Evolutionary conservation across 805 yeast species (phyloP), one percentile per base, ranked within the genome.

Genomic region (Candida dajiaensis): DNA sequence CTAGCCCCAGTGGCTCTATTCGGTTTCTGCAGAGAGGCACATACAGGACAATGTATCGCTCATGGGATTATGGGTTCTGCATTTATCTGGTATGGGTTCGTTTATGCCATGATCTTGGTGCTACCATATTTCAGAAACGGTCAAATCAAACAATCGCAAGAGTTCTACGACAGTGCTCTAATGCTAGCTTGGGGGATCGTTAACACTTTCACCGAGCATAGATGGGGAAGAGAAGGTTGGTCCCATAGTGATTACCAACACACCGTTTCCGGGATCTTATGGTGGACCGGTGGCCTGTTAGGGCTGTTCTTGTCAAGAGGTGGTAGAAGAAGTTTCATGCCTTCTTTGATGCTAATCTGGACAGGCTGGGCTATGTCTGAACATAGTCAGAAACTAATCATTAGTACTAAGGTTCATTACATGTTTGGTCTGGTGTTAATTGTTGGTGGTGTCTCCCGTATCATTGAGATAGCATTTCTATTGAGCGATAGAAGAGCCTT

Each of bases 11-110:
- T 87, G 40, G 85, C 96, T 1, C 61, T 89, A 51, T 78, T 88
- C 52, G 97, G 96, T 2, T 92, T 89, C 65, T 92, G 98, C 66
- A 81, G 88, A 55, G 85, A 76, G 6, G 72, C 64, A 31, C 94
- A 87, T 57, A 81, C 95, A 0, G 98, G 98, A 21, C 98, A 92
- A 66, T 92, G 98, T 64, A 77, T 89, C 37, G 98, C 98, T 0
- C 98, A 92, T 63, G 97, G 97, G 5, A 87, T 92, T 50, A 92
- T 92, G 98, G 98, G 98, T 0, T 76, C 87, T 21, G 83, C 95
- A 0, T 92, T 92, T 56, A 76, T 92, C 11, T 66, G 74, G 4
- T 92, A 92, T 62, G 96, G 97, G 4, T 80, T 83, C 50, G 66
- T 89, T 11, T 72, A 88, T 55, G 63, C 79, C 3, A 63, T 81